A percentile compares a stretch with the other conserved stretches of the same genome.
phyloP scores from a whole-genome alignment of 352 stramenopile species.

The Globisporangium mamillatum region DNA sequence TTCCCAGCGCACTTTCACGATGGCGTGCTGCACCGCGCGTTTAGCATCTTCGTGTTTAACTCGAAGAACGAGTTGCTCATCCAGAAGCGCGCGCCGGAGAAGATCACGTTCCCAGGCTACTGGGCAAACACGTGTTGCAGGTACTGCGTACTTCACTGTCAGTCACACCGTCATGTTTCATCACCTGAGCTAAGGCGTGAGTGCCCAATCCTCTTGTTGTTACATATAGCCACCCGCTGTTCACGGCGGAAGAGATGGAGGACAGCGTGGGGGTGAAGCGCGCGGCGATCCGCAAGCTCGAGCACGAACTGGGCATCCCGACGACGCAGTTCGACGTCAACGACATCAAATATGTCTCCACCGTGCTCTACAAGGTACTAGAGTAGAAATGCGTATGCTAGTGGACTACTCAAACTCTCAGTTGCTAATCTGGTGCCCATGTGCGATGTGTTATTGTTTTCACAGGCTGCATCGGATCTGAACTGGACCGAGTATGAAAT shows the following conservation, averaged over 20 bases:
- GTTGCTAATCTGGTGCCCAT: not conserved
- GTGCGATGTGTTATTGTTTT: not conserved
- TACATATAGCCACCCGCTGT: constrained; percentile 89
- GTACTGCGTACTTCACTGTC: constrained; percentile 14
- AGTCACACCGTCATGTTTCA: too few relatives aligned
- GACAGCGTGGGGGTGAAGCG: constrained; percentile 83
- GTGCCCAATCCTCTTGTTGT: not conserved
- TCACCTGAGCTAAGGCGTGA: too few relatives aligned
- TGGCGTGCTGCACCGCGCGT: constrained; percentile 77
- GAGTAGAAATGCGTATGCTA: constrained; percentile 30
- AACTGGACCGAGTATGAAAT: constrained; percentile 99
- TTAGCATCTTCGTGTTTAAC: constrained; percentile 88
- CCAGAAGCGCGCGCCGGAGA: constrained; percentile 91
- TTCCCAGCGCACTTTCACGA: constrained; percentile 66
- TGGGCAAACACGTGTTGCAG: constrained; percentile 99
- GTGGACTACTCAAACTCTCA: not conserved
- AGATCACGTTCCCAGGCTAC: constrained; percentile 99
- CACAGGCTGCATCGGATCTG: constrained; percentile 62
- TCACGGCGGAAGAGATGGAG: constrained; percentile 87
- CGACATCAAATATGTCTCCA: constrained; percentile 96
- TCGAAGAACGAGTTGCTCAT: constrained; percentile 82
- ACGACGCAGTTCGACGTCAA: constrained; percentile 66
- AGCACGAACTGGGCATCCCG: constrained; percentile 98
- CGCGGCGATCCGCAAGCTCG: constrained; percentile 96
- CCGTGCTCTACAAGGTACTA: constrained; percentile 95